These are phyloP conservation scores for Tricholoma sp. DNA, from an alignment of 768 basidiomycete species.

Conservation along the genomic window DNA sequence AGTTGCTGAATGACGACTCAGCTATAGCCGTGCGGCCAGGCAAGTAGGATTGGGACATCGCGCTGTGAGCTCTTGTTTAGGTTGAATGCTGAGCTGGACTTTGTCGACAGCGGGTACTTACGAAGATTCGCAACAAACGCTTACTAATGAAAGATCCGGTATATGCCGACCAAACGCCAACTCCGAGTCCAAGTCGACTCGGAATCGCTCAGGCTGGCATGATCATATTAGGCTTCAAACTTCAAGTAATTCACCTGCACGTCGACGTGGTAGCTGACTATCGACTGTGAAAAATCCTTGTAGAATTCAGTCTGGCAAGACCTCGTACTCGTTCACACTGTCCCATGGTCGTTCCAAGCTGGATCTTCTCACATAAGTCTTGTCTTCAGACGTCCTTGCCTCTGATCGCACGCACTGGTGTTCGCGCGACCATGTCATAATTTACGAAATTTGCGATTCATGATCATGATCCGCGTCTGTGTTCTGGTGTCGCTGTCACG, in stretches of 20 bases:
- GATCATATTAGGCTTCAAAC: no score
- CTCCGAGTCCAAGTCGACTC: no score
- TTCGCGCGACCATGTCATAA: background rate
- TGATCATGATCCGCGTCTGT: background rate
- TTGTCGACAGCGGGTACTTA: constrained; percentile 4
- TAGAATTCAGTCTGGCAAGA: background rate
- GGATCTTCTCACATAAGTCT: background rate
- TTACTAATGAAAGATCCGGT: background rate
- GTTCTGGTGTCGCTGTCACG: no score
- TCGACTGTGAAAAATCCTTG: no score
- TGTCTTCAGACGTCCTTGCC: background rate
- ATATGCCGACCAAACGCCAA: no score
- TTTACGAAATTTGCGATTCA: background rate
- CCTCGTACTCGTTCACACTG: background rate
- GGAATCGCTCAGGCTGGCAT: no score
- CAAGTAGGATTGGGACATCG: constrained; percentile 41
- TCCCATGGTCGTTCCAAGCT: no score
- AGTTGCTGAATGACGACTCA: constrained; percentile 25
- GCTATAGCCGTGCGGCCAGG: constrained; percentile 26
- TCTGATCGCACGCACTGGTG: background rate
- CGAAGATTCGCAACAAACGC: constrained; percentile 8
- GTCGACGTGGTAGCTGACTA: no score
- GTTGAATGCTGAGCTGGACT: background rate
- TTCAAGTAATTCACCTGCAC: no score
- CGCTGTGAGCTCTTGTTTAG: constrained; percentile 7